Base-by-base conservation (phyloP, 2,329 filamentous ascomycete species). In the Fusarium setosum region DNA sequence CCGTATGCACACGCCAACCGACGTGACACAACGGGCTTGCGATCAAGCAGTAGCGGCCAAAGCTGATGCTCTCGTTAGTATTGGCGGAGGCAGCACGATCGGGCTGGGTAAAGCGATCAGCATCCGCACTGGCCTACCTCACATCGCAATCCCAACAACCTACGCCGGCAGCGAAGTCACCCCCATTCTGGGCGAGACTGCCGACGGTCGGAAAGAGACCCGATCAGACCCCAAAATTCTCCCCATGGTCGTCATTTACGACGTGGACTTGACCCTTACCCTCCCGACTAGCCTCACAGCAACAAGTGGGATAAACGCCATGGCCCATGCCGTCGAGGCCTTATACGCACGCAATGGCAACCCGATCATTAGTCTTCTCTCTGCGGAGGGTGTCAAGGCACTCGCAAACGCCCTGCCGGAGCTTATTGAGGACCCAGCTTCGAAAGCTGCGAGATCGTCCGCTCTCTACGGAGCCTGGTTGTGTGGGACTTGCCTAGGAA, bases 381-480 rank as follows among this genome's bases (percentile, higher is more conserved):
- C 88, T 2, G 70, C 83, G 13, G 86, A 90, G 70, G 50, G 54
- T 5, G 26, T 54, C 8, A 24, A 42, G 18, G 77, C 83, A 3
- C 81, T 90, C 17, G 37, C 37, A 41, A 15, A 13, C 21, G 18
- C 37, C 6, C 12, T 41, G 1, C 37, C 37, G 6, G 18, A 41
- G 37, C 37, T 41, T 13, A 21, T 21, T 3, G 3, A 10, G 6
- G 37, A 41, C 20, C 37, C 37, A 13, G 15, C 37, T 4, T 41
- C 37, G 11, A 41, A 41, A 18, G 21, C 35, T 7, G 42, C 63
- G 3, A 52, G 61, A 17, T 60, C 44, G 4, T 26, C 52, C 4
- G 87, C 87, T 13, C 81, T 86, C 2, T 89, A 90, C 69, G 88
- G 88, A 20, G 88, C 88, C 34, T 90, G 87, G 86, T 83, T 90